A percentile compares a stretch with the other conserved stretches of the same genome.
Conservation (phyloP, 1,284 basidiomycete genomes). For the Melampsora occidentalis region DNA sequence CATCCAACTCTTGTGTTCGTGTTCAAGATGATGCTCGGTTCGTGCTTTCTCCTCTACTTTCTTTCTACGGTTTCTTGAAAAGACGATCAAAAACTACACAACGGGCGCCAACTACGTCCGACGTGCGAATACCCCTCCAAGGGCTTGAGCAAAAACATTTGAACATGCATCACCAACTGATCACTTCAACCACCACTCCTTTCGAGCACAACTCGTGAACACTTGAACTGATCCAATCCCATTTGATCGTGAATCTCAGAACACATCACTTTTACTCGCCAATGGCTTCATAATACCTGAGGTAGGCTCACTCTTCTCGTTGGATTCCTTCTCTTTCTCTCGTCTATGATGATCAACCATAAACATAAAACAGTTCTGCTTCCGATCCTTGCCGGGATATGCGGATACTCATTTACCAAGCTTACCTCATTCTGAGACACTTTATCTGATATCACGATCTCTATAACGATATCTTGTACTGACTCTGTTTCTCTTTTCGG, state of each 20-base stretch:
- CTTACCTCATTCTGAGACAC: slow-evolving; percentile 12
- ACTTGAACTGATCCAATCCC: neutral
- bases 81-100: slow-evolving; percentile 4
- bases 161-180: slow-evolving; percentile 14
- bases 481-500: neutral
- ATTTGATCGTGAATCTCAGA: neutral
- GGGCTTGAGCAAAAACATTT: slow-evolving; percentile 3
- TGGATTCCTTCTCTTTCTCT: neutral
- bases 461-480: neutral
- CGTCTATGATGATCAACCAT: neutral
- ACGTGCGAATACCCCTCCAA: slow-evolving; percentile 1
- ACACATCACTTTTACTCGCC: neutral
- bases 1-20: too few species aligned
- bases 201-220: neutral
- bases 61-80: neutral
- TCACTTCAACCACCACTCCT: neutral
- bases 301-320: neutral
- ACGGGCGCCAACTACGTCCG: slow-evolving; percentile 9
- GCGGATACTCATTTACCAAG: neutral
- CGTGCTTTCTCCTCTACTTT: neutral
- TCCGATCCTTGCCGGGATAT: slow-evolving; percentile 1
- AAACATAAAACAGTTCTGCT: slow-evolving; percentile 4
- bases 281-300: neutral
- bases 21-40: too few species aligned
- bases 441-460: neutral